Conservation (phyloP, 2,329 filamentous ascomycete species). For the Phyllosticta citrichinensis region DNA sequence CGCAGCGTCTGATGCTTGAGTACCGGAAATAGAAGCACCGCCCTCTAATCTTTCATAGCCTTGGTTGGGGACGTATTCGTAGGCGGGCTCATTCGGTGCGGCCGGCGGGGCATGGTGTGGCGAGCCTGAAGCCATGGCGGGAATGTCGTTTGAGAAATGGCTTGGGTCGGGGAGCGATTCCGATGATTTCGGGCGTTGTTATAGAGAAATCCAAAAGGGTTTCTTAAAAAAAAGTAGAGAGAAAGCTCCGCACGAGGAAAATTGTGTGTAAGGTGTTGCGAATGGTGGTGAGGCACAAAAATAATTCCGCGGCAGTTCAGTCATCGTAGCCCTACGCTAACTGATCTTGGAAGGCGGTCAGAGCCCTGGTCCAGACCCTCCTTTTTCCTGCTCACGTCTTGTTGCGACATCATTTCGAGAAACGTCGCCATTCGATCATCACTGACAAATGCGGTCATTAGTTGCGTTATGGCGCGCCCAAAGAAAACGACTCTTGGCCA, state of each 20-base stretch:
- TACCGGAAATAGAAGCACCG: not conserved
- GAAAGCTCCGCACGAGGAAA: not conserved
- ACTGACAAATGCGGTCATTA: too few species aligned
- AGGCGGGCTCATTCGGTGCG: slow-evolving; percentile 5
- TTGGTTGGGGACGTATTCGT: slow-evolving; percentile 5
- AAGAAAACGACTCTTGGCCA: too few species aligned
- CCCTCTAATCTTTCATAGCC: slow-evolving; percentile 8
- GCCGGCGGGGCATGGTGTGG: slow-evolving; percentile 4
- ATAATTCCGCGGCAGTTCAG: slow-evolving; percentile 7
- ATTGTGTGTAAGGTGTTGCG: not conserved
- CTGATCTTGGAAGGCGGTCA: slow-evolving; percentile 1
- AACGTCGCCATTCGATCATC: too few species aligned
- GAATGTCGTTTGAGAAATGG: not conserved
- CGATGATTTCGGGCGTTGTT: not conserved
- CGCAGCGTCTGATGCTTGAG: not conserved
- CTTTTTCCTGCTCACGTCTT: not conserved
- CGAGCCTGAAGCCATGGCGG: slow-evolving; percentile 2
- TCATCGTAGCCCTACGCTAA: slow-evolving; percentile 9
- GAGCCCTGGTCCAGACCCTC: not conserved
- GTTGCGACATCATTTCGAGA: too few species aligned
- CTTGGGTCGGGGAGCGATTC: not conserved
- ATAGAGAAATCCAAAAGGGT: not conserved
- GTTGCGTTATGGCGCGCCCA: too few species aligned
- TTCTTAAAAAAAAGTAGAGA: not conserved
- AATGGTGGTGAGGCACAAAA: slow-evolving; percentile 1